Percentiles rank a stretch among this genome's conserved stretches.
Evolutionary conservation across 2,329 filamentous ascomycete genomes (phyloP).

Genomic region (Elsinoe ampelina): DNA sequence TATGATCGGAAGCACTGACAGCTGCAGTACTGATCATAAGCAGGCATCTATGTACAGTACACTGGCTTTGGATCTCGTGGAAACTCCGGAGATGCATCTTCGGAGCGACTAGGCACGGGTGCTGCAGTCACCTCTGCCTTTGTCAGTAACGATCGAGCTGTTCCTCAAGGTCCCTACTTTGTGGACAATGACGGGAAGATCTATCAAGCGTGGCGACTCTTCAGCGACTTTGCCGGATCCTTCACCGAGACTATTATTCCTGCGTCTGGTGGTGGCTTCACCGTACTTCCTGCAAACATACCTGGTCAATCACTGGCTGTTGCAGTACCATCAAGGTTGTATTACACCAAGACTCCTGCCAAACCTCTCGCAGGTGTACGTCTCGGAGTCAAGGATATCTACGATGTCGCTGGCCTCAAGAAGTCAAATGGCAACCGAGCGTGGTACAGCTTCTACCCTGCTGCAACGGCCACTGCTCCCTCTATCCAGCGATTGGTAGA

Average conservation of each 20-base stretch:
- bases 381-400: slow-evolving; percentile 56
- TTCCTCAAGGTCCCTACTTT: slow-evolving; percentile 44
- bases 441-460: slow-evolving; percentile 46
- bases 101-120: slow-evolving; percentile 10
- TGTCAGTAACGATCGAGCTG: slow-evolving; percentile 16
- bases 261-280: slow-evolving; percentile 32
- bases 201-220: slow-evolving; percentile 42
- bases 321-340: slow-evolving; percentile 52
- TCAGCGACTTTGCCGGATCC: slow-evolving; percentile 40
- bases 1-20: neutral
- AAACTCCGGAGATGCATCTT: slow-evolving; percentile 7
- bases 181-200: slow-evolving; percentile 37
- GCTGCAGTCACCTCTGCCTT: slow-evolving; percentile 16
- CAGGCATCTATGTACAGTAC: slow-evolving; percentile 17
- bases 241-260: slow-evolving; percentile 40
- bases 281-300: slow-evolving; percentile 37
- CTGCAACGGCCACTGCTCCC: slow-evolving; percentile 38
- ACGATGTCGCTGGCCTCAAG: slow-evolving; percentile 47
- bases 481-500: slow-evolving; percentile 49
- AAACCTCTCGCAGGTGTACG: slow-evolving; percentile 53
- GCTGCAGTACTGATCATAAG: neutral
- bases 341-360: slow-evolving; percentile 44
- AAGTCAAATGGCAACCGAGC: slow-evolving; percentile 51
- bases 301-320: slow-evolving; percentile 36
- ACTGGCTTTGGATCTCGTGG: slow-evolving; percentile 12